phyloP scores from a whole-genome alignment of 2,329 filamentous ascomycete genomes.

The Hymenoscyphus occultus region DNA sequence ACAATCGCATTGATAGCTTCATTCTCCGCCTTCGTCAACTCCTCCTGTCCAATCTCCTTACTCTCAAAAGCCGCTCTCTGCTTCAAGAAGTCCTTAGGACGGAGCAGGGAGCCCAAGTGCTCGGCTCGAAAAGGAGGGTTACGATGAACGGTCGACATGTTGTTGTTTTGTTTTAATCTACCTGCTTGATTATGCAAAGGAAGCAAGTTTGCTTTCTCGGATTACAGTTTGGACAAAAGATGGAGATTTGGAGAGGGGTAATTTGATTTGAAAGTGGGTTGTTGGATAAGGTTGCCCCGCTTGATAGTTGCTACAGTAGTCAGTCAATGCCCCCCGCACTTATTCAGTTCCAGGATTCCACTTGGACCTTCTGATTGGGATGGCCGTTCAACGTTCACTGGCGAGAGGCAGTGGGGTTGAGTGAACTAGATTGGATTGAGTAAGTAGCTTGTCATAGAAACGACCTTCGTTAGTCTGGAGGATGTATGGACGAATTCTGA shows the following conservation, averaged over 20 bases:
- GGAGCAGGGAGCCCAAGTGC: constrained; percentile 62
- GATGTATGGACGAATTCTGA: background rate
- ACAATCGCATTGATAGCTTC: constrained; percentile 57
- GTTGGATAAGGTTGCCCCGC: background rate
- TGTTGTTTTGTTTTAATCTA: background rate
- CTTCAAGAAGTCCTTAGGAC: constrained; percentile 55
- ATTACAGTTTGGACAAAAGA: background rate
- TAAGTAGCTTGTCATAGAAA: constrained; percentile 4
- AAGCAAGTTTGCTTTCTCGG: background rate
- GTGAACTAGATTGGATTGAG: background rate
- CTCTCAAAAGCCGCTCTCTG: constrained; percentile 54
- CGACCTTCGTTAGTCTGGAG: background rate
- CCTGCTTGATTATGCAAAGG: background rate
- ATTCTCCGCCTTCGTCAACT: constrained; percentile 47
- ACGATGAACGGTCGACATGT: constrained; percentile 21
- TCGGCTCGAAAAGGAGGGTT: constrained; percentile 54
- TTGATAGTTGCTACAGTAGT: background rate
- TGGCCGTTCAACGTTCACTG: background rate
- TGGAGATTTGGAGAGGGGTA: no score
- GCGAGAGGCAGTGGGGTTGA: background rate
- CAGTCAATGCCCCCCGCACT: constrained; percentile 1
- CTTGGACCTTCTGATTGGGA: no score
- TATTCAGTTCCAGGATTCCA: background rate
- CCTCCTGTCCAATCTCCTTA: constrained; percentile 46
- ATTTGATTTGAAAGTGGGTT: background rate